phyloP scores from a whole-genome alignment of 768 basidiomycete genomes.

The Lentinula lateritia region DNA sequence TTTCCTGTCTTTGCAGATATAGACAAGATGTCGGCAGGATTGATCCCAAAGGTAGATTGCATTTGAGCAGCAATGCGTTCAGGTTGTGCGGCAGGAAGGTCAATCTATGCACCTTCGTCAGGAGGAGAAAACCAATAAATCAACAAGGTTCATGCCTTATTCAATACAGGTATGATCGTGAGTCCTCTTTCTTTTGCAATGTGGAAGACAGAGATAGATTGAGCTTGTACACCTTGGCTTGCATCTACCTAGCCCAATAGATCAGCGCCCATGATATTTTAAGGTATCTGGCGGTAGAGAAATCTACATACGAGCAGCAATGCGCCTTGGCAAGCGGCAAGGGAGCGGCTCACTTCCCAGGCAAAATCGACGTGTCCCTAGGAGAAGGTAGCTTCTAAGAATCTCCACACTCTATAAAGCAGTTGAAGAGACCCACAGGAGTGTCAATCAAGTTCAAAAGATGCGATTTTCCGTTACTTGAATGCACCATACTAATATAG shows the following conservation, averaged over 20 bases:
- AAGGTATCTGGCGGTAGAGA: background rate
- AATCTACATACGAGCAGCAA: constrained; percentile 40
- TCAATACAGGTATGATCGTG: constrained; percentile 84
- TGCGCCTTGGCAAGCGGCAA: constrained; percentile 93
- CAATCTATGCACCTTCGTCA: constrained; percentile 52
- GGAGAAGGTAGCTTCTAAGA: background rate
- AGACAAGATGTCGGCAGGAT: constrained; percentile 64
- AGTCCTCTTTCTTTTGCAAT: constrained; percentile 77
- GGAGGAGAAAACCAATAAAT: background rate
- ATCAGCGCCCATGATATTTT: background rate
- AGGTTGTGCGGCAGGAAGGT: constrained; percentile 85
- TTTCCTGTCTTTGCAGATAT: constrained; percentile 93
- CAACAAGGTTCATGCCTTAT: constrained; percentile 56
- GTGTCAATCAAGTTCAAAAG: constrained; percentile 96
- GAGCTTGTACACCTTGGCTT: constrained; percentile 97
- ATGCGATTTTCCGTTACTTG: constrained; percentile 46
- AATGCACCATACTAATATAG: constrained; percentile 68
- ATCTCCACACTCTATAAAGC: background rate
- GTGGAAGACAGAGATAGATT: constrained; percentile 93
- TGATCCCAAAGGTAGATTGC: constrained; percentile 74
- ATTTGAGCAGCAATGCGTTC: constrained; percentile 78
- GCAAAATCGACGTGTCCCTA: constrained; percentile 97
- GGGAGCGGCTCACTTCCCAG: constrained; percentile 91
- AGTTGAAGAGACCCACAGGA: constrained; percentile 45
- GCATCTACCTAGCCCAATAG: constrained; percentile 71